These are phyloP conservation scores for Fusarium palustre DNA, from an alignment of 2,329 filamentous ascomycete genomes.

Conservation along the genomic window DNA sequence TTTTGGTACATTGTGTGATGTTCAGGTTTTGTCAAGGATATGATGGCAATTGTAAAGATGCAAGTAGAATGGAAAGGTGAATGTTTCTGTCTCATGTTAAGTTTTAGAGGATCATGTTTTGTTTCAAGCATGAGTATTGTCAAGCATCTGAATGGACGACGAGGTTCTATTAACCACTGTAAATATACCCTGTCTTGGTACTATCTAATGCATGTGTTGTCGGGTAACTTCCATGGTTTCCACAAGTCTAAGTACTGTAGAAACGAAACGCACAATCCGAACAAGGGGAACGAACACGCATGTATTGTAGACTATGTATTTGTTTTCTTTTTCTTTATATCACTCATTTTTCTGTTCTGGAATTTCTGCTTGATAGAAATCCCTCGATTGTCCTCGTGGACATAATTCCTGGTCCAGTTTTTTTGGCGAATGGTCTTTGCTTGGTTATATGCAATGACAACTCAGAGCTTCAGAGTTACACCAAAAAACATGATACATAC, in stretches of 20 bases:
- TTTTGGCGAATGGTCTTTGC: slow-evolving; percentile 16
- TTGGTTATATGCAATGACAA: slow-evolving; percentile 48
- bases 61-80: slow-evolving; percentile 20
- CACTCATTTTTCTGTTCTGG: not conserved
- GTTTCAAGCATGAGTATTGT: slow-evolving; percentile 16
- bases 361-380: not conserved
- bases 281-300: slow-evolving; percentile 24
- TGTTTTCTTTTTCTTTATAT: slow-evolving; percentile 14
- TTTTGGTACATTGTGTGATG: slow-evolving; percentile 17
- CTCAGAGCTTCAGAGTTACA: slow-evolving; percentile 41
- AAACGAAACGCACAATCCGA: slow-evolving; percentile 24
- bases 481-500: slow-evolving; percentile 15
- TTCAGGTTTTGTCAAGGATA: slow-evolving; percentile 12
- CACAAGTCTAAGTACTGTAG: not conserved
- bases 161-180: not conserved
- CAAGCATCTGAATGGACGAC: slow-evolving; percentile 5
- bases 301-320: slow-evolving; percentile 20
- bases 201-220: not conserved
- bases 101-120: slow-evolving; percentile 7
- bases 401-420: slow-evolving; percentile 34
- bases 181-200: slow-evolving; percentile 8
- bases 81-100: slow-evolving; percentile 11
- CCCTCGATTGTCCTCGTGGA: slow-evolving; percentile 35
- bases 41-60: slow-evolving; percentile 33
- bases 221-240: not conserved